Evolutionary conservation across 768 basidiomycete species (phyloP).

Genomic region (Lentinula sp.): DNA sequence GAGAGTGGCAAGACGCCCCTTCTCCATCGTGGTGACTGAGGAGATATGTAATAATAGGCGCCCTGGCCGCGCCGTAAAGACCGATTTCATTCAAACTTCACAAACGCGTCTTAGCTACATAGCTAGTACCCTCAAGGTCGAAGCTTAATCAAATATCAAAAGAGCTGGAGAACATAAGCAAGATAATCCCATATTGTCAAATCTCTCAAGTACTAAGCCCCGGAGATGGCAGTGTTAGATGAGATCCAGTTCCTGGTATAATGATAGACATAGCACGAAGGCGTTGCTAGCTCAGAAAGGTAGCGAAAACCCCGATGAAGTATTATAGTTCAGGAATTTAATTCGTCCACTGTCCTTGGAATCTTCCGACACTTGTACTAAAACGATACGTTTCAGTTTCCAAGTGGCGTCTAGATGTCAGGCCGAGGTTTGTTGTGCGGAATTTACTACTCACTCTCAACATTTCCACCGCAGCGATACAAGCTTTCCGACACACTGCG

Average conservation of each 20-base stretch:
- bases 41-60: not conserved
- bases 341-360: slow-evolving; percentile 45
- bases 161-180: too few species aligned
- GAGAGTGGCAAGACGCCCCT: slow-evolving; percentile 14
- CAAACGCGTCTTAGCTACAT: too few species aligned
- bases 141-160: too few species aligned
- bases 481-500: slow-evolving; percentile 51
- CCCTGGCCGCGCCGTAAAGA: not conserved
- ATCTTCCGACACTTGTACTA: slow-evolving; percentile 62
- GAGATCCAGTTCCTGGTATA: not conserved
- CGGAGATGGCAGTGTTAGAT: not conserved
- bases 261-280: not conserved
- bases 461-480: slow-evolving; percentile 62
- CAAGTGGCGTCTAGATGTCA: too few species aligned
- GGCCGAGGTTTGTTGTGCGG: not conserved
- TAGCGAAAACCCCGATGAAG: not conserved
- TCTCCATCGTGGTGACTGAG: not conserved
- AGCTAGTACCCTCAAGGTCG: too few species aligned
- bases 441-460: slow-evolving; percentile 40
- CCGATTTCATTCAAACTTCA: too few species aligned
- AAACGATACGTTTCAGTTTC: not conserved
- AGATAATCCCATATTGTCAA: too few species aligned
- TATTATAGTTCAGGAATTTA: slow-evolving; percentile 8
- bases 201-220: too few species aligned
- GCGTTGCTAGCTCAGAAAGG: not conserved